Percentiles rank a stretch among this genome's conserved stretches.
phyloP scores from a whole-genome alignment of 2,329 filamentous ascomycete genomes.

The Geoglossum cookeanum region DNA sequence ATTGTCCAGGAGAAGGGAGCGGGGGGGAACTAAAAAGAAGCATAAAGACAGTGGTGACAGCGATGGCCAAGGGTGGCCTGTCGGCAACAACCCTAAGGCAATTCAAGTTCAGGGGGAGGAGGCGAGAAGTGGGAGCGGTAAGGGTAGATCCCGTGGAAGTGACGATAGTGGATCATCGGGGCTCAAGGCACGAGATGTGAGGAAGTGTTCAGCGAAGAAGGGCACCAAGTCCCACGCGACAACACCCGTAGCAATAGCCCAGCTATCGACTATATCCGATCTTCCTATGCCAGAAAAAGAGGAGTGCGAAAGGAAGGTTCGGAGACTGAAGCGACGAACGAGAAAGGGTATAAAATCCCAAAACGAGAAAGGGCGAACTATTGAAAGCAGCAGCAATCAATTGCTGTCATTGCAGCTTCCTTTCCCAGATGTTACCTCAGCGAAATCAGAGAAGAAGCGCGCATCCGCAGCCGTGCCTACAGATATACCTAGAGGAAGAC shows the following conservation, averaged over 20 bases:
- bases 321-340: slow-evolving; percentile 23
- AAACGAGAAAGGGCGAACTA: slow-evolving; percentile 14
- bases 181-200: slow-evolving; percentile 6
- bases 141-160: slow-evolving; percentile 11
- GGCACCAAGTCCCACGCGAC: not conserved
- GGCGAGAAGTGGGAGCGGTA: slow-evolving; percentile 9
- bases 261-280: slow-evolving; percentile 5
- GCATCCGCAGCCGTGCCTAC: not conserved
- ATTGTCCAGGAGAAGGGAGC: not conserved
- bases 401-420: slow-evolving; percentile 7
- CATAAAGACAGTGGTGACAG: not conserved
- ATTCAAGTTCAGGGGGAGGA: not conserved
- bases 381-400: slow-evolving; percentile 6
- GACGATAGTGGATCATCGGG: not conserved
- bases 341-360: slow-evolving; percentile 22
- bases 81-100: not conserved
- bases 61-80: not conserved
- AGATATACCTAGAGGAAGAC: slow-evolving; percentile 26
- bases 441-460: slow-evolving; percentile 4
- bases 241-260: not conserved
- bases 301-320: slow-evolving; percentile 23
- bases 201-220: slow-evolving; percentile 15
- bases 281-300: slow-evolving; percentile 23
- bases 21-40: not conserved
- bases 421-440: slow-evolving; percentile 8